Conservation (phyloP, 805 yeast species). For the Candida germanica region DNA sequence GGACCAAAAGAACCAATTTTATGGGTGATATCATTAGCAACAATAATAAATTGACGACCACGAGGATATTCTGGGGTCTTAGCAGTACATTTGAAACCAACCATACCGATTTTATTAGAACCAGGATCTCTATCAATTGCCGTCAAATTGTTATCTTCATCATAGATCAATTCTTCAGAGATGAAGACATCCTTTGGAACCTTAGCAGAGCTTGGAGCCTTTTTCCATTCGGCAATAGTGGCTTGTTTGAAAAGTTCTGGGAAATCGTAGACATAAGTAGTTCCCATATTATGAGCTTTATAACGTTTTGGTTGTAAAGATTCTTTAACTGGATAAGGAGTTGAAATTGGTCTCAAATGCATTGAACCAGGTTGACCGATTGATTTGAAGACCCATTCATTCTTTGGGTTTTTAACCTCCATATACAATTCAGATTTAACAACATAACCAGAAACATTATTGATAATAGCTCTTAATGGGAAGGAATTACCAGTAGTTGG, state of each 20-base stretch:
- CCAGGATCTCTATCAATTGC: constrained; percentile 96
- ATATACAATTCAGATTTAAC: constrained; percentile 93
- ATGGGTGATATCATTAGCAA: constrained; percentile 96
- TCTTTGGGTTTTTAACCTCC: constrained; percentile 87
- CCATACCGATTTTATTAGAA: constrained; percentile 95
- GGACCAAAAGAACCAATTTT: constrained; percentile 99
- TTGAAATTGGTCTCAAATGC: constrained; percentile 94
- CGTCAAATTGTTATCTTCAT: constrained; percentile 68
- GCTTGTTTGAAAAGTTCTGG: constrained; percentile 98
- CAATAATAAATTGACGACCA: constrained; percentile 89
- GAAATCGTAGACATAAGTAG: constrained; percentile 97
- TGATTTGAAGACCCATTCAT: constrained; percentile 97
- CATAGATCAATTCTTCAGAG: constrained; percentile 84
- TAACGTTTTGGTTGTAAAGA: constrained; percentile 98
- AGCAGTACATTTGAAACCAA: constrained; percentile 85
- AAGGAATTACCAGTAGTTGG: constrained; percentile 82
- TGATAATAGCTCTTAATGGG: constrained; percentile 95
- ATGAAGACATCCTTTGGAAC: constrained; percentile 76
- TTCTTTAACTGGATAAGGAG: constrained; percentile 97
- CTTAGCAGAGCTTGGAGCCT: constrained; percentile 48
- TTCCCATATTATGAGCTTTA: constrained; percentile 97
- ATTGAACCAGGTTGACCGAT: constrained; percentile 93
- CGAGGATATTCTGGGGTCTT: constrained; percentile 96
- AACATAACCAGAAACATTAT: constrained; percentile 95
- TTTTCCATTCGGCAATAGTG: constrained; percentile 79